Conservation (phyloP, 139 green algal genomes). For the Penium margaritaceum region DNA sequence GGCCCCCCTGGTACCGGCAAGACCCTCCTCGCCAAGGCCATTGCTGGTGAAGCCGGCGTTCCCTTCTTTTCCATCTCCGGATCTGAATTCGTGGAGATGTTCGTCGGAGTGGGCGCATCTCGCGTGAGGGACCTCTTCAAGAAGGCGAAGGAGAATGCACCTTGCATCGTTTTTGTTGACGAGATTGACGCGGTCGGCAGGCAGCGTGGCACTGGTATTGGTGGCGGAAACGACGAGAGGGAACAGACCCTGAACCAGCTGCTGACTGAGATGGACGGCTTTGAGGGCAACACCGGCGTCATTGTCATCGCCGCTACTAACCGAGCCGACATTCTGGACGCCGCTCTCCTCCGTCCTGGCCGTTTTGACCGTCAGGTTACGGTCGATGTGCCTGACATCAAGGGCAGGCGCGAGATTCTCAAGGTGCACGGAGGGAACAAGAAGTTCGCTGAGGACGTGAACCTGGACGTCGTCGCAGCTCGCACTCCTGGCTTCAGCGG, state of each 20-base stretch:
- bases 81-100: slow-evolving; percentile 98
- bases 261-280: slow-evolving; percentile 89
- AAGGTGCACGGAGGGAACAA: slow-evolving; percentile 92
- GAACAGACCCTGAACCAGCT: slow-evolving; percentile 82
- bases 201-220: slow-evolving; percentile 84
- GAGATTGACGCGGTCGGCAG: slow-evolving; percentile 97
- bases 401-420: slow-evolving; percentile 88
- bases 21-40: slow-evolving; percentile 96
- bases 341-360: slow-evolving; percentile 88
- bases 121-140: slow-evolving; percentile 95
- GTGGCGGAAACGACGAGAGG: slow-evolving; percentile 91
- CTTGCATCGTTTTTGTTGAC: slow-evolving; percentile 98
- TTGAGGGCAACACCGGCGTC: slow-evolving; percentile 97
- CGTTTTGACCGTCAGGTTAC: slow-evolving; percentile 89
- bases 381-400: slow-evolving; percentile 93
- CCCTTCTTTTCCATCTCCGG: slow-evolving; percentile 98
- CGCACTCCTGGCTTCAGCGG: slow-evolving; percentile 87
- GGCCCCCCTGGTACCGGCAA: slow-evolving; percentile 92
- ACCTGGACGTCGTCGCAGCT: slow-evolving; percentile 86
- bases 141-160: slow-evolving; percentile 97
- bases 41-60: slow-evolving; percentile 89
- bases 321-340: slow-evolving; percentile 93
- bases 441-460: slow-evolving; percentile 83
- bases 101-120: slow-evolving; percentile 91
- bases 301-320: slow-evolving; percentile 96